Conservation (phyloP, 768 basidiomycete species). For the Cubamyces lactineus region DNA sequence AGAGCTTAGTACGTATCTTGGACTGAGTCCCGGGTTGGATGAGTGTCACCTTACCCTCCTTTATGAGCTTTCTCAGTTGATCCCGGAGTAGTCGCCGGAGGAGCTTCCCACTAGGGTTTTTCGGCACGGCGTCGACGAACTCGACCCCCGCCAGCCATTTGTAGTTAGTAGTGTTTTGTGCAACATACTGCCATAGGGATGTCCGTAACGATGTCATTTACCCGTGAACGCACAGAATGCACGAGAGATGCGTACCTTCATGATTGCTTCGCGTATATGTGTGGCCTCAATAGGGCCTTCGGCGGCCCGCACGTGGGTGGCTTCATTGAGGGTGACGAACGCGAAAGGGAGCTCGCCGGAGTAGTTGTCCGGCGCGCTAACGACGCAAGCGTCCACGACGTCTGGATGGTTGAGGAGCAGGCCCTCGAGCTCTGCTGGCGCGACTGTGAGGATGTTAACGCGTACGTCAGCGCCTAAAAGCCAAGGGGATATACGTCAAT, state of each 20-base stretch:
- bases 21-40: not conserved
- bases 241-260: conserved; percentile 49
- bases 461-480: not conserved
- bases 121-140: conserved; percentile 39
- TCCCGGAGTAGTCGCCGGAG: conserved; percentile 36
- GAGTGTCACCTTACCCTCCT: conserved; percentile 12
- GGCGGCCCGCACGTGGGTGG: conserved; percentile 41
- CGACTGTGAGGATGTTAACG: conserved; percentile 41
- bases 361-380: conserved; percentile 68
- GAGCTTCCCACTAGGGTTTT: conserved; percentile 37
- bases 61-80: conserved; percentile 23
- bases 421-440: conserved; percentile 73
- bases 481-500: too few species aligned
- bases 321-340: conserved; percentile 56
- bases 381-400: conserved; percentile 64
- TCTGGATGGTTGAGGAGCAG: conserved; percentile 62
- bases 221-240: not conserved
- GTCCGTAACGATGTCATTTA: conserved; percentile 3
- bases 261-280: conserved; percentile 48
- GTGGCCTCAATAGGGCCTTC: conserved; percentile 38
- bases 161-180: conserved; percentile 37
- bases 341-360: conserved; percentile 75
- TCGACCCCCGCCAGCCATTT: conserved; percentile 44
- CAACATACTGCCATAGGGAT: conserved; percentile 29
- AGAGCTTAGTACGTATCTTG: conserved; percentile 22